These are phyloP conservation scores for Udeniomyces megalosporus DNA, from an alignment of 768 basidiomycete genomes.

Conservation along the genomic window DNA sequence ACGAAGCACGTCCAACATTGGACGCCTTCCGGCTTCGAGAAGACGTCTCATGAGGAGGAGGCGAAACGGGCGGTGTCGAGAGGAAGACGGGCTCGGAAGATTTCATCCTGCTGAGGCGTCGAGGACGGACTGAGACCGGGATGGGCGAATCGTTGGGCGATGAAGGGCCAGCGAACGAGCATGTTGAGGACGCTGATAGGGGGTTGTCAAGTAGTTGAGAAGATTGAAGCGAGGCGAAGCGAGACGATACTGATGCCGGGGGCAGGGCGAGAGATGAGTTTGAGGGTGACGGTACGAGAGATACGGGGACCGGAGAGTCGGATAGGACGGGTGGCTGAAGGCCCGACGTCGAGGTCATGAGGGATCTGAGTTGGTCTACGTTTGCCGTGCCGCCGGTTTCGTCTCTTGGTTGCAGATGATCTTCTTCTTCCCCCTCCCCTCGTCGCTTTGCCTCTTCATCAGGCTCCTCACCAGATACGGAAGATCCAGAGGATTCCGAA, in stretches of 20 bases:
- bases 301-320: too few relatives aligned
- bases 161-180: neutral
- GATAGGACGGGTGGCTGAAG: too few relatives aligned
- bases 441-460: neutral
- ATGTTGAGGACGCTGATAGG: neutral
- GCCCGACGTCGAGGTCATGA: too few relatives aligned
- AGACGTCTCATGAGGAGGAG: neutral
- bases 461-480: neutral
- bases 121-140: neutral
- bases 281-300: too few relatives aligned
- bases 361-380: too few relatives aligned
- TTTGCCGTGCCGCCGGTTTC: too few relatives aligned
- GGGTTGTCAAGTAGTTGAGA: neutral
- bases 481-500: neutral
- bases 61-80: slow-evolving; percentile 7
- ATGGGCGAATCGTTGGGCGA: neutral
- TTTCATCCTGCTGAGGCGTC: neutral
- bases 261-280: too few relatives aligned
- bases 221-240: neutral
- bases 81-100: neutral
- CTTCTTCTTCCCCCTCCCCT: neutral
- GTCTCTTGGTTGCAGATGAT: neutral
- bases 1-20: slow-evolving; percentile 18
- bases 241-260: too few relatives aligned
- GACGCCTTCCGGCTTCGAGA: slow-evolving; percentile 14